Base-by-base conservation (phyloP, 2,329 filamentous ascomycete genomes). In the Scedosporium dehoogii region DNA sequence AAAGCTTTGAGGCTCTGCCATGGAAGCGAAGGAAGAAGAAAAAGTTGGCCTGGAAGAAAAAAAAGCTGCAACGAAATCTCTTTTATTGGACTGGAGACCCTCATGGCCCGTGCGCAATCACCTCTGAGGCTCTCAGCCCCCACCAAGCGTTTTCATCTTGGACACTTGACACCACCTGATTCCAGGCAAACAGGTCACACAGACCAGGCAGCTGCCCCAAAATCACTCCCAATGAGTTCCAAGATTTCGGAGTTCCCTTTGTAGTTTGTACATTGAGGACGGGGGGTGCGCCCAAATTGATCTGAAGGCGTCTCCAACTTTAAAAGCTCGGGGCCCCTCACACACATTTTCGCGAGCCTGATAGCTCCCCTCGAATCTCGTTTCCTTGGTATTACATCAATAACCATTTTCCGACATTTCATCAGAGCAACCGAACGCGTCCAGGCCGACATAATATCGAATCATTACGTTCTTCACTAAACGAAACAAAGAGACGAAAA, bases 1-100 rank as follows among this genome's bases (percentile, higher is more conserved):
- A n/a, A 58, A 55, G 46, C 6, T 33, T 27, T 12, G 48, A 53
- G 10, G 21, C 48, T 33, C 29, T 9, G 29, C 29, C 9, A 33
- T 33, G 29, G 29, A 33, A 9, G 29, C 29, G 7, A 33, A 33
- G 29, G 29, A 53, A 53, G 48, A 53, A 53, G 18, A 46, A 46
- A 51, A 56, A 44, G 18, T 38, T 25, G 46, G 61, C 27, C 14
- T 46, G 2, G 6, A 33, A 33, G 29, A 33, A 33, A 33, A 33
- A 33, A 33, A 33, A 33, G 29, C 29, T 33, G 29, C 29, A 3
- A 33, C 29, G 33, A n/a, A 29, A 58, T 25, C 38, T 64, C 55
- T 64, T 64, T 64, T 64, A 60, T 60, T 62, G 46, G 46, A 1
- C 33, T 5, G n/a, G 48, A 25, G 25, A 51, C 23, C 42, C 29